A percentile compares a stretch with the other conserved stretches of the same genome.
phyloP scores from a whole-genome alignment of 2,329 filamentous ascomycete species.

The Sarocladiaceae sp. region DNA sequence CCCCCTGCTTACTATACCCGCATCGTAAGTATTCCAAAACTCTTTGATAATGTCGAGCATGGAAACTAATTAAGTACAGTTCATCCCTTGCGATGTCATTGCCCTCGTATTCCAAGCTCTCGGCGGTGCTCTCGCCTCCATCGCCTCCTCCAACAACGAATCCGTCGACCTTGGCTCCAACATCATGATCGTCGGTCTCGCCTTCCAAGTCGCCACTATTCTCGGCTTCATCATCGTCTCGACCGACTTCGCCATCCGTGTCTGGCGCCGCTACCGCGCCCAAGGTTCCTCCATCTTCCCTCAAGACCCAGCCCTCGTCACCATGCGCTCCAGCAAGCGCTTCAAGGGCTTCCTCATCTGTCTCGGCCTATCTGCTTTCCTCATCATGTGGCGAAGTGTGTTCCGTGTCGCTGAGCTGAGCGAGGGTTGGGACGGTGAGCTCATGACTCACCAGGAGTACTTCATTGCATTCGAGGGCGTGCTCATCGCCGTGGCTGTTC shows the following conservation, averaged over 20 bases:
- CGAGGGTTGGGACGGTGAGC: slow-evolving; percentile 55
- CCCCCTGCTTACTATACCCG: slow-evolving; percentile 43
- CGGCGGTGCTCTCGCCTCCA: slow-evolving; percentile 52
- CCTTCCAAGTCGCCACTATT: slow-evolving; percentile 56
- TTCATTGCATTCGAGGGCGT: slow-evolving; percentile 57
- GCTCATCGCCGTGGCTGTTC: slow-evolving; percentile 43
- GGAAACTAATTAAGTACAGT: slow-evolving; percentile 29
- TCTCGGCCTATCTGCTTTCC: slow-evolving; percentile 53
- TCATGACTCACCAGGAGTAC: slow-evolving; percentile 51
- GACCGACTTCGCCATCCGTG: slow-evolving; percentile 51
- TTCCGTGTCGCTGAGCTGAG: slow-evolving; percentile 65
- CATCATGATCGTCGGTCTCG: slow-evolving; percentile 62
- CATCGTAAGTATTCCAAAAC: slow-evolving; percentile 32
- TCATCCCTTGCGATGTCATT: slow-evolving; percentile 60
- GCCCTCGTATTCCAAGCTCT: slow-evolving; percentile 57
- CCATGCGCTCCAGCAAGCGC: slow-evolving; percentile 23
- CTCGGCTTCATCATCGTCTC: slow-evolving; percentile 43
- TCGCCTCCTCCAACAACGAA: slow-evolving; percentile 32
- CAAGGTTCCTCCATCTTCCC: slow-evolving; percentile 32
- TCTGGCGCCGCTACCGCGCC: slow-evolving; percentile 27
- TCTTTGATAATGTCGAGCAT: background rate
- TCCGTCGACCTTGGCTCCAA: slow-evolving; percentile 35
- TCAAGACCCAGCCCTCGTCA: slow-evolving; percentile 29
- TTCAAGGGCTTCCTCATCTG: slow-evolving; percentile 54
- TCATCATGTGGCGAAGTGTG: slow-evolving; percentile 60